Conservation (phyloP, 345 rosid genomes). For the Salix purpurea region DNA sequence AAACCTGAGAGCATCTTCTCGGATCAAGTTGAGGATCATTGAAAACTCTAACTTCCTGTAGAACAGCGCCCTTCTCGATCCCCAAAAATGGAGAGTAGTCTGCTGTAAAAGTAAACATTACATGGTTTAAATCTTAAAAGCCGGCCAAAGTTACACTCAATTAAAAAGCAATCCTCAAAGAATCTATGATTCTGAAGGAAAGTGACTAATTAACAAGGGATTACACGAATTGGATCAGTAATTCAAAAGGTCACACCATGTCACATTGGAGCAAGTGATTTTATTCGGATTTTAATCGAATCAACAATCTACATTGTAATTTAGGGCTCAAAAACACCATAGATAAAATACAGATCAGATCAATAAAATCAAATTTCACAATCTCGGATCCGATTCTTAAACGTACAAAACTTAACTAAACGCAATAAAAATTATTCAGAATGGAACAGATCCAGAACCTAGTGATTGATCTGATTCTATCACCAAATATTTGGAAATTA, state of each 20-base stretch:
- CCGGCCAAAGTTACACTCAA: background rate
- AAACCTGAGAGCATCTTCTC: constrained; percentile 94
- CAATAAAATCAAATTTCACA: constrained; percentile 4
- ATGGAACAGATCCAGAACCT: constrained; percentile 46
- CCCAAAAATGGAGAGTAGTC: constrained; percentile 95
- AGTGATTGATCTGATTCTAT: constrained; percentile 29
- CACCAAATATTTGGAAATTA: constrained; percentile 9
- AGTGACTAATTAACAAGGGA: background rate
- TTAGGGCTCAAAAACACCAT: background rate
- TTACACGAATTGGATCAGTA: background rate
- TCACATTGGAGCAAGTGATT: constrained; percentile 14
- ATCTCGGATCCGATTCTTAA: background rate
- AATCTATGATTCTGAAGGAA: constrained; percentile 12
- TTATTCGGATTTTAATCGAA: constrained; percentile 1
- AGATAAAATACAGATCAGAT: constrained; percentile 17
- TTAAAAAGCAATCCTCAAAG: background rate
- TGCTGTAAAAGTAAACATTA: constrained; percentile 36
- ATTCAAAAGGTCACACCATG: background rate
- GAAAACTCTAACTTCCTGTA: constrained; percentile 97
- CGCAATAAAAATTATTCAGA: background rate
- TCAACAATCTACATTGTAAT: constrained; percentile 22
- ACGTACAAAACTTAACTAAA: background rate
- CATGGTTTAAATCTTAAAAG: background rate
- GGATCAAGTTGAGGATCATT: constrained; percentile 98
- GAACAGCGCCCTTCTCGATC: constrained; percentile 96